Percentiles rank a stretch among this genome's conserved stretches.
These are phyloP conservation scores for Termitomyces eurrhizus DNA, from an alignment of 768 basidiomycete genomes.

Conservation along the genomic window DNA sequence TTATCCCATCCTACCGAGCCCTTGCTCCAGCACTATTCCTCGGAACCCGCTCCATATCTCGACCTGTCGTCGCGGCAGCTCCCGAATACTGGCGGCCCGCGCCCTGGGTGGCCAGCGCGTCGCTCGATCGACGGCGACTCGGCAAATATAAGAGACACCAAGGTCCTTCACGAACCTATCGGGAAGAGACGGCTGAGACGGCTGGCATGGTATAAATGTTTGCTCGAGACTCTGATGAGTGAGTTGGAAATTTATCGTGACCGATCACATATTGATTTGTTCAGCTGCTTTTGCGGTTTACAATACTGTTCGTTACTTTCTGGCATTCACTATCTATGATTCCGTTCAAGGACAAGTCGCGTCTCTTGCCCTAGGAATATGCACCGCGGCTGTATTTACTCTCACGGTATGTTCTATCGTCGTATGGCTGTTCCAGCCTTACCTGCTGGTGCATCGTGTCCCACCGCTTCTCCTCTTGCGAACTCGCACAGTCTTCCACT, in stretches of 20 bases:
- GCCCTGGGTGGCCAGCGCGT: conserved; percentile 23
- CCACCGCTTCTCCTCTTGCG: conserved; percentile 27
- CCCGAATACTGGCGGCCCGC: conserved; percentile 21
- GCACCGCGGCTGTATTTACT: conserved; percentile 37
- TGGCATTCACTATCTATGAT: conserved; percentile 47
- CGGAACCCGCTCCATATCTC: conserved; percentile 27
- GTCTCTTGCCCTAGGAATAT: conserved; percentile 47
- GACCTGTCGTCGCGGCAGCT: conserved; percentile 32
- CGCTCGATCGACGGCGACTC: conserved; percentile 26
- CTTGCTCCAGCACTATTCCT: conserved; percentile 29
- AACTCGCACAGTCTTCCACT: conserved; percentile 31
- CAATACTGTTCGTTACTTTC: conserved; percentile 59
- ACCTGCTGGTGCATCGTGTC: conserved; percentile 28
- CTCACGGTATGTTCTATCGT: conserved; percentile 33
- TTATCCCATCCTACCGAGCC: conserved; percentile 42
- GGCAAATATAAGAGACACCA: conserved; percentile 25
- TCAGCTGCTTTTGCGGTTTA: conserved; percentile 60
- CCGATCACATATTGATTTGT: not conserved
- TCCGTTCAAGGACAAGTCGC: conserved; percentile 36
- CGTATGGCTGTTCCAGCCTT: conserved; percentile 36
- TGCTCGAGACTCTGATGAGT: conserved; percentile 36
- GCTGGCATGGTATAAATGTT: conserved; percentile 24
- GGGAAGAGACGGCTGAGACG: conserved; percentile 25
- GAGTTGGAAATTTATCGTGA: conserved; percentile 17
- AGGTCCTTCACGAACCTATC: conserved; percentile 20